Evolutionary conservation across 768 basidiomycete species (phyloP).

Genomic region (Daedaleopsis nitida): DNA sequence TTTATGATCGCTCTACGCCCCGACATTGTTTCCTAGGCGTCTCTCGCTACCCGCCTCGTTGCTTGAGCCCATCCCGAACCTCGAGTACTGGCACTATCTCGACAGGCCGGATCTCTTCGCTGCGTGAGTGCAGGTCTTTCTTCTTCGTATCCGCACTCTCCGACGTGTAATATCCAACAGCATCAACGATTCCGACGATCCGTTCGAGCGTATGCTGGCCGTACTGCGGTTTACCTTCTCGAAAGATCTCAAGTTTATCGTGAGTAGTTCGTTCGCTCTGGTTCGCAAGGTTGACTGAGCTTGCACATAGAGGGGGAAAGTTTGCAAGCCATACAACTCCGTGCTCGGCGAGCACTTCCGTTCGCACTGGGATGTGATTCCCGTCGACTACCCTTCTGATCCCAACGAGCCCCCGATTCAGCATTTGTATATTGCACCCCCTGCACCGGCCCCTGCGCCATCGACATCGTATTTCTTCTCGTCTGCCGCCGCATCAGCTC

Average conservation of each 20-base stretch:
- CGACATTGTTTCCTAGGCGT: slow-evolving; percentile 54
- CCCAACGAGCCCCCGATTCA: slow-evolving; percentile 48
- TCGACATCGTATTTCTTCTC: slow-evolving; percentile 22
- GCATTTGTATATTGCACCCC: slow-evolving; percentile 40
- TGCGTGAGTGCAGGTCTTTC: slow-evolving; percentile 59
- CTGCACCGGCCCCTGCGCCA: slow-evolving; percentile 17
- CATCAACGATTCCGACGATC: slow-evolving; percentile 89
- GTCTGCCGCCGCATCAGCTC: slow-evolving; percentile 20
- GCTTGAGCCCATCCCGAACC: slow-evolving; percentile 91
- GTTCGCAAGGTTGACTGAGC: not conserved
- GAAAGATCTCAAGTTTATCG: slow-evolving; percentile 93
- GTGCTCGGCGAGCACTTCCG: slow-evolving; percentile 90
- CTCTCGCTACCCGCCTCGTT: slow-evolving; percentile 91
- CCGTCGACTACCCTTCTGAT: slow-evolving; percentile 54
- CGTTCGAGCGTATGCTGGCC: slow-evolving; percentile 95
- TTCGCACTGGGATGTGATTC: slow-evolving; percentile 81
- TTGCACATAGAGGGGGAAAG: slow-evolving; percentile 73
- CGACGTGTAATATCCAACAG: slow-evolving; percentile 39
- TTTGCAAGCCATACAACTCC: slow-evolving; percentile 92
- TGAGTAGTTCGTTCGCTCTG: slow-evolving; percentile 26
- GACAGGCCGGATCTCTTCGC: slow-evolving; percentile 91
- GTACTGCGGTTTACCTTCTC: slow-evolving; percentile 86
- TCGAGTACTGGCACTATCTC: slow-evolving; percentile 95
- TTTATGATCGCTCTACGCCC: slow-evolving; percentile 5
- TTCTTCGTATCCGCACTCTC: not conserved